Conservation (phyloP, 352 stramenopile genomes). For the Phytophthora litchii region DNA sequence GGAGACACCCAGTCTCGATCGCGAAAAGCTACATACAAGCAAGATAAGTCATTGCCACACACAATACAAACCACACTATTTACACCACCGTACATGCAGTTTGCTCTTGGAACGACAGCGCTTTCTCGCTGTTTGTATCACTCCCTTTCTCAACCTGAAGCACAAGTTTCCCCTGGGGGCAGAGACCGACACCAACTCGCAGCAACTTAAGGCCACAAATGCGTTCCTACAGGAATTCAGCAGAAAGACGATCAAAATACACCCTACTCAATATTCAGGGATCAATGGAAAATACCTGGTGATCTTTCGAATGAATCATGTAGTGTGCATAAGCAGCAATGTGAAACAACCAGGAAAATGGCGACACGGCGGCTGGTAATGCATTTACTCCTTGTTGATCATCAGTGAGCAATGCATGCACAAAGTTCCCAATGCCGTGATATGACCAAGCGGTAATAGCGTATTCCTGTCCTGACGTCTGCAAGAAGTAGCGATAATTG, state of each 20-base stretch:
- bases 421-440: constrained; percentile 48
- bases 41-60: neutral
- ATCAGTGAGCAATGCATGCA: constrained; percentile 37
- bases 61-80: neutral
- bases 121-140: neutral
- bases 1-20: constrained; percentile 59
- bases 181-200: constrained; percentile 12
- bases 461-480: constrained; percentile 53
- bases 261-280: neutral
- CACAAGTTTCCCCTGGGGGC: constrained; percentile 29
- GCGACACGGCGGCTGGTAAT: constrained; percentile 35
- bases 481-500: constrained; percentile 60
- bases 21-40: constrained; percentile 35
- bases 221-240: constrained; percentile 30
- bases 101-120: constrained; percentile 27
- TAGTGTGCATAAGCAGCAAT: constrained; percentile 43
- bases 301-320: constrained; percentile 45
- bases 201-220: constrained; percentile 40
- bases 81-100: constrained; percentile 14
- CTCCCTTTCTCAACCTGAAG: neutral
- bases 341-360: constrained; percentile 56
- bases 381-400: constrained; percentile 6
- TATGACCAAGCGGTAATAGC: constrained; percentile 66
- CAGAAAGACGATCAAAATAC: neutral
- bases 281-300: constrained; percentile 22